Evolutionary conservation across 306 rosid genomes (phyloP).

Genomic region (Acacia melanoxylon): DNA sequence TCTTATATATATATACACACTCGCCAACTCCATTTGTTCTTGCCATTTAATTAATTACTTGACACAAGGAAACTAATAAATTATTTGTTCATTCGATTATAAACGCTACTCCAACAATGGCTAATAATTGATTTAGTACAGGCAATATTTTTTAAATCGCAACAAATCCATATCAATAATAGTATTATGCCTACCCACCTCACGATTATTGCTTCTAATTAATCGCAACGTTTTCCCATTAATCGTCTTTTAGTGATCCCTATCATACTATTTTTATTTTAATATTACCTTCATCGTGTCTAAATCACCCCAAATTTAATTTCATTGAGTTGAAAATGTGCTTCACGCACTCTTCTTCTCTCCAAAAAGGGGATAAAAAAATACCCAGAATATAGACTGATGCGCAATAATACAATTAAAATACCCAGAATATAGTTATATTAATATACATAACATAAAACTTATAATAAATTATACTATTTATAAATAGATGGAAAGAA

Average conservation of each 20-base stretch:
- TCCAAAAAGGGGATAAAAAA: neutral
- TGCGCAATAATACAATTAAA: too few species aligned
- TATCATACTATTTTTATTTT: neutral
- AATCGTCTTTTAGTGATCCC: neutral
- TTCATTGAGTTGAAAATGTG: neutral
- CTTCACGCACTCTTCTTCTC: neutral
- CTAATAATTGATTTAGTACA: neutral
- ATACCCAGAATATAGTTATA: neutral
- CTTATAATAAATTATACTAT: too few species aligned
- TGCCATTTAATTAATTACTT: neutral
- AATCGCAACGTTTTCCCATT: neutral
- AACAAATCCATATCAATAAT: neutral
- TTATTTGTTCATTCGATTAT: constrained; percentile 11
- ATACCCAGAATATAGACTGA: too few species aligned
- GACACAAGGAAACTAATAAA: neutral
- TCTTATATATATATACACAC: neutral
- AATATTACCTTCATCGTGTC: neutral
- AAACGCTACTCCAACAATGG: constrained; percentile 4
- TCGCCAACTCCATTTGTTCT: neutral
- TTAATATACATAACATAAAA: too few species aligned
- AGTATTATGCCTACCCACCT: neutral
- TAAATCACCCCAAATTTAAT: neutral
- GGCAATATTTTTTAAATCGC: neutral
- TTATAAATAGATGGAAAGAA: neutral
- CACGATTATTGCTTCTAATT: neutral